Evolutionary conservation across 2,329 filamentous ascomycete species (phyloP).

Genomic region (Colletotrichum kahawae): DNA sequence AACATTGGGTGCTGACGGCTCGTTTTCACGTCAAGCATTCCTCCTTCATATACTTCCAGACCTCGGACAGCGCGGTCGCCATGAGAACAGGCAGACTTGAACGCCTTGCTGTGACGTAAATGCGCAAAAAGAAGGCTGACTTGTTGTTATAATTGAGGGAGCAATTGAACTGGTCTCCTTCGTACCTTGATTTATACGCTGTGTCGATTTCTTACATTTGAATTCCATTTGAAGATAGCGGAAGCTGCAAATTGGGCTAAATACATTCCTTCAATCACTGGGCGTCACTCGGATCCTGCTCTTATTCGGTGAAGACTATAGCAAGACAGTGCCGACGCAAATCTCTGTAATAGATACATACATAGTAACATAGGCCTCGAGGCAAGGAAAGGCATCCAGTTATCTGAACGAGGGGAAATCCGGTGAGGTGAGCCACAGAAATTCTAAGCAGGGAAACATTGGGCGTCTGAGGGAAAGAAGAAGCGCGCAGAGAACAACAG

Average conservation of each 20-base stretch:
- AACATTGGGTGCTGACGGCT: background rate
- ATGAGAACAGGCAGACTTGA: background rate
- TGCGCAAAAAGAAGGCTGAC: background rate
- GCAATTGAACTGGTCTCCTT: too few relatives aligned
- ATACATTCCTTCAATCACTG: background rate
- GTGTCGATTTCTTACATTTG: accelerated
- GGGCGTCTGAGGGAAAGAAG: too few relatives aligned
- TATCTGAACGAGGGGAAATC: background rate
- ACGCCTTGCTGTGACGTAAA: background rate
- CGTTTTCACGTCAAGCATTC: background rate
- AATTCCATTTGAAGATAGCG: background rate
- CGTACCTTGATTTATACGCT: accelerated
- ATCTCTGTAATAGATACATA: too few relatives aligned
- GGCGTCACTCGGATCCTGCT: background rate
- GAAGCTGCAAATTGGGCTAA: too few relatives aligned
- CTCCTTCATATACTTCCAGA: background rate
- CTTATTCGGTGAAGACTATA: accelerated
- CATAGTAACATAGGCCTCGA: too few relatives aligned
- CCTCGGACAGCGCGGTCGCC: background rate
- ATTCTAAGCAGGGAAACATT: too few relatives aligned
- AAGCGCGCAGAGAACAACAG: too few relatives aligned
- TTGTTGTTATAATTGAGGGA: accelerated
- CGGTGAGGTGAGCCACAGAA: too few relatives aligned
- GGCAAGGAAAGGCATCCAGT: background rate
- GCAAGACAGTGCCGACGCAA: background rate